These are phyloP conservation scores for Rhododendron henanense DNA, from an alignment of 148 eudicot genomes.

Conservation along the genomic window DNA sequence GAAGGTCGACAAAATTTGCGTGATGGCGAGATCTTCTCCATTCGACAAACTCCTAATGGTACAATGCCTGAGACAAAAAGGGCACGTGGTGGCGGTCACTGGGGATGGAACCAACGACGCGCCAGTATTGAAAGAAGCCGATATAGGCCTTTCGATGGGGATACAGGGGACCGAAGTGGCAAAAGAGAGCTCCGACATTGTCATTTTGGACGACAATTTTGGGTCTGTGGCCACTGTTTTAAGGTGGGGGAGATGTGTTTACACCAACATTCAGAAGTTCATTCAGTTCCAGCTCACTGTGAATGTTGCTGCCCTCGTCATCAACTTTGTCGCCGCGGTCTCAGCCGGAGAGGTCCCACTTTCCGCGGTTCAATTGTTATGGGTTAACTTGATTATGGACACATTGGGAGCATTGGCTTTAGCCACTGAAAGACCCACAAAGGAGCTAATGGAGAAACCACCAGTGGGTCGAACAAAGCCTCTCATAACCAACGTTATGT, in stretches of 20 bases:
- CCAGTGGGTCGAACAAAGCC: constrained; percentile 16
- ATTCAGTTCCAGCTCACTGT: constrained; percentile 20
- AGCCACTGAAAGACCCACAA: constrained; percentile 13
- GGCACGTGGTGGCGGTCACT: constrained; percentile 22
- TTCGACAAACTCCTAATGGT: no score
- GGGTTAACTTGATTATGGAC: constrained; percentile 26
- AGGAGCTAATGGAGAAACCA: constrained; percentile 8
- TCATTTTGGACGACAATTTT: constrained; percentile 11
- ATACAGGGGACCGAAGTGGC: constrained; percentile 6
- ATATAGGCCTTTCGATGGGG: constrained; percentile 20
- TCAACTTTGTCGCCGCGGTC: constrained; percentile 16
- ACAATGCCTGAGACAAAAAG: constrained; percentile 14
- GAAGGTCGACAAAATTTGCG: no score
- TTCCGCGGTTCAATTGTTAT: constrained; percentile 14
- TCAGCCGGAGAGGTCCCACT: constrained; percentile 17
- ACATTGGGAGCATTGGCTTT: constrained; percentile 25
- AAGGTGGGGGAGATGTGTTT: constrained; percentile 16
- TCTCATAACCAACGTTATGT: constrained; percentile 21
- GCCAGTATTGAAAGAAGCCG: constrained; percentile 6
- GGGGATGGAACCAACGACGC: constrained; percentile 19
- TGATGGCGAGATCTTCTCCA: no score
- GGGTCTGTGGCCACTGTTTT: neutral
- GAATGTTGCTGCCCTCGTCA: constrained; percentile 6
- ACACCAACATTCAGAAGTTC: constrained; percentile 12
- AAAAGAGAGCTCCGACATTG: constrained; percentile 9